Evolutionary conservation across 108 stramenopile genomes (phyloP), one percentile per base, ranked within the genome.

Genomic region (Fragilariopsis cylindrus): DNA sequence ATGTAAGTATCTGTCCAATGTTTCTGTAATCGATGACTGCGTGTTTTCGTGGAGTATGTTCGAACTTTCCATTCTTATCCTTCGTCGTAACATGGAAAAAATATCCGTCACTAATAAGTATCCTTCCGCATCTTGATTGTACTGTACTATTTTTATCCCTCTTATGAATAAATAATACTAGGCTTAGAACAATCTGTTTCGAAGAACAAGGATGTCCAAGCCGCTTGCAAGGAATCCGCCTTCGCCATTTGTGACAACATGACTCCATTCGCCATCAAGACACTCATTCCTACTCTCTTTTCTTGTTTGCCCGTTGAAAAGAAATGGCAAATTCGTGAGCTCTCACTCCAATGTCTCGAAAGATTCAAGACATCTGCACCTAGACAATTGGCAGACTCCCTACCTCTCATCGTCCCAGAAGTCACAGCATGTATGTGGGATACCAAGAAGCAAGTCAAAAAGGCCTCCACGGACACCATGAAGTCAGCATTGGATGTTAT

Each of bases 351-450:
- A 43, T 93, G 93, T 65, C 65, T 97, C 69, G 81, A 81, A 7
- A 62, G 71, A 30, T 95, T 96, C 83, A 82, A 74, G 39, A 79
- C 71, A 56, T 69, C 52, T 44, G 94, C 92, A 16, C 94, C 95
- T n/a, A 88, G 87, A 71, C 92, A 95, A 70, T 81, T 96, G 5
- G 92, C 89, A 63, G 84, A 89, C 70, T 86, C 90, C 52, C 92
- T 98, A 70, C 95, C 94, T 9, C 88, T 92, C 80, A 71, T 98
- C 21, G 94, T 98, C 40, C 98, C 98, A 45, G 96, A 96, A 71
- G 90, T 98, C 47, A 96, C 98, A 12, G 93, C 94, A 5, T 96
- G 91, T 74, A 96, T 98, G 96, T 96, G 96, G 94, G 98, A 98
- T 84, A 96, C 98, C 68, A 98, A 98, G 95, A 97, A 96, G 86